These are phyloP conservation scores for Schizochytrium sp. DNA, from an alignment of 108 stramenopile genomes.

Conservation along the genomic window DNA sequence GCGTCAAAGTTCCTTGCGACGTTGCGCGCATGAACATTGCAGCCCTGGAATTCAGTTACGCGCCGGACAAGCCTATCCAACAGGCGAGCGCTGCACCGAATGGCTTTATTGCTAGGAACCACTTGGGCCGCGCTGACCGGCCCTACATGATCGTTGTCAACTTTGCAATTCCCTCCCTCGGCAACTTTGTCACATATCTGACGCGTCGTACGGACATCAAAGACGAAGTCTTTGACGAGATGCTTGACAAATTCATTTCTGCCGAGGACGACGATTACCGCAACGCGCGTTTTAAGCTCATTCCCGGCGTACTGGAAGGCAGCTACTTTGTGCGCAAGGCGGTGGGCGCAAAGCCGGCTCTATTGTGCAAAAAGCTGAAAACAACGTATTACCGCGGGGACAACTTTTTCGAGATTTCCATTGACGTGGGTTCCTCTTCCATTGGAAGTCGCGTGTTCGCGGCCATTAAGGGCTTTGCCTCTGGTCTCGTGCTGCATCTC, in stretches of 20 bases:
- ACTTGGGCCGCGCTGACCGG: background rate
- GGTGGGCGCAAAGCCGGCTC: background rate
- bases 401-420: background rate
- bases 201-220: background rate
- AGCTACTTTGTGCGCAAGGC: slow-evolving; percentile 17
- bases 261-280: slow-evolving; percentile 1
- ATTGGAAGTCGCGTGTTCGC: background rate
- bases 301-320: background rate
- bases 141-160: background rate
- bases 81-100: background rate
- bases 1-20: background rate
- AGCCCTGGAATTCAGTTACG: background rate
- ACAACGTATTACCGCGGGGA: background rate
- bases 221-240: background rate
- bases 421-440: background rate
- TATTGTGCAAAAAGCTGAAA: background rate
- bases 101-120: background rate
- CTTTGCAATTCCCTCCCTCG: background rate
- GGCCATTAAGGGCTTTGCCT: slow-evolving; percentile 7
- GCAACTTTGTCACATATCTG: background rate
- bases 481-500: background rate
- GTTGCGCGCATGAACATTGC: background rate
- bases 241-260: background rate
- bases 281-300: slow-evolving; percentile 8
- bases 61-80: background rate